A percentile compares a stretch with the other conserved stretches of the same genome.
Conservation (phyloP, 228 moss, liverwort and hornwort species). For the Sphagnum magellanicum region DNA sequence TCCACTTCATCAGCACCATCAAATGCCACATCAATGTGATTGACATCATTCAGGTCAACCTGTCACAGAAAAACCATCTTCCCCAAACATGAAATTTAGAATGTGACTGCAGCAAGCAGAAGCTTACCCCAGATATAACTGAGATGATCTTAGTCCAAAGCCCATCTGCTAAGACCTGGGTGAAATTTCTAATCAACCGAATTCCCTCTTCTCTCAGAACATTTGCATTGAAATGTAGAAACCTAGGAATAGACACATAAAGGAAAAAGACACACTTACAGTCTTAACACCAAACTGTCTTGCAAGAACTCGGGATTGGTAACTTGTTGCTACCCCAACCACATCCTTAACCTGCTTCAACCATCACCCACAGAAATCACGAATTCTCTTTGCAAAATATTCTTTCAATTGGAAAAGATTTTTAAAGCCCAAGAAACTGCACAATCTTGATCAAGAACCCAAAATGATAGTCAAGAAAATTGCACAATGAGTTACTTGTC, state of each 20-base stretch:
- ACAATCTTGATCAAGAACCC: too few species aligned
- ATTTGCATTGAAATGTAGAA: not conserved
- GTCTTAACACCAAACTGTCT: constrained; percentile 93
- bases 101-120: too few species aligned
- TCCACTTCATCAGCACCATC: constrained; percentile 98
- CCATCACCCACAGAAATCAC: not conserved
- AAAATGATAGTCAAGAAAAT: too few species aligned
- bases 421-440: too few species aligned
- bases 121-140: too few species aligned
- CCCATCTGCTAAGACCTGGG: too few species aligned
- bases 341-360: constrained; percentile 64
- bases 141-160: too few species aligned
- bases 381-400: not conserved
- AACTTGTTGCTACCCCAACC: constrained; percentile 84
- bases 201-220: not conserved
- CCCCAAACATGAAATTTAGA: too few species aligned
- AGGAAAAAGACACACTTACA: constrained; percentile 18
- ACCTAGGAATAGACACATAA: not conserved
- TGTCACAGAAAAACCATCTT: constrained; percentile 1
- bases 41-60: constrained; percentile 91
- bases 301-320: constrained; percentile 85
- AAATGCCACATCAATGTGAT: constrained; percentile 80
- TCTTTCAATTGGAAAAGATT: not conserved
- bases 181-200: too few species aligned
- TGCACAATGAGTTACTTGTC: too few species aligned